These are phyloP conservation scores for Crotalaria pallida DNA, from an alignment of 306 rosid genomes.

Conservation along the genomic window DNA sequence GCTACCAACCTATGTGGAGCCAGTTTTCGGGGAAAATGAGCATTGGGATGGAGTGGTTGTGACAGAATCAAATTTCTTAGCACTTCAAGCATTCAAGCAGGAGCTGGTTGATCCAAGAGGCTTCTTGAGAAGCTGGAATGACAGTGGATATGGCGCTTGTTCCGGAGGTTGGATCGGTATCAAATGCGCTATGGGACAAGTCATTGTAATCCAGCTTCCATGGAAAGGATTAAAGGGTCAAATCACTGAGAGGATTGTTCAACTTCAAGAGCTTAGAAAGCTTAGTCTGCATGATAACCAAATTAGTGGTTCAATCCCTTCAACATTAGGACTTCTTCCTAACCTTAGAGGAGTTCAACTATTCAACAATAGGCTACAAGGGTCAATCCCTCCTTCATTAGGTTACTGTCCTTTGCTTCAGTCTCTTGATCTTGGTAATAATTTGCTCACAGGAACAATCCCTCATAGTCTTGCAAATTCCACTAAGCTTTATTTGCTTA, in stretches of 20 bases:
- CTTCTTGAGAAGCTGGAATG: constrained; percentile 72
- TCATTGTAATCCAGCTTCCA: constrained; percentile 75
- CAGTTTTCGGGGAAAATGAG: constrained; percentile 29
- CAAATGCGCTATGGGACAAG: constrained; percentile 81
- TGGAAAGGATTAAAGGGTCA: constrained; percentile 64
- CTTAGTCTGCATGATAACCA: constrained; percentile 73
- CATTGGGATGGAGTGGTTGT: constrained; percentile 71
- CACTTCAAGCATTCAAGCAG: constrained; percentile 73
- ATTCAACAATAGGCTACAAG: constrained; percentile 56
- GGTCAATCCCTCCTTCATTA: constrained; percentile 61
- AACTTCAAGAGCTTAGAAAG: constrained; percentile 65
- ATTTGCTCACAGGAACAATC: constrained; percentile 48
- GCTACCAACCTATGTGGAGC: constrained; percentile 18
- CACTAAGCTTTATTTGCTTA: constrained; percentile 48
- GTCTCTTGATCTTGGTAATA: constrained; percentile 56
- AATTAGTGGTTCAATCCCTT: constrained; percentile 63
- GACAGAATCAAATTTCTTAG: constrained; percentile 53
- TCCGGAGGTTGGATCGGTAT: constrained; percentile 77
- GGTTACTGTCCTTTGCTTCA: constrained; percentile 68
- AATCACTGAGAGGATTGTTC: constrained; percentile 53
- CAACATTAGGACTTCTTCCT: constrained; percentile 56
- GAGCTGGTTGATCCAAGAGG: constrained; percentile 69
- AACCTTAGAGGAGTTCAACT: constrained; percentile 74
- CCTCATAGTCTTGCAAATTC: constrained; percentile 59
- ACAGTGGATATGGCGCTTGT: constrained; percentile 68